Evolutionary conservation across 1,284 basidiomycete species (phyloP), one percentile per base, ranked within the genome.

Genomic region (Trichosporon coremiiforme): DNA sequence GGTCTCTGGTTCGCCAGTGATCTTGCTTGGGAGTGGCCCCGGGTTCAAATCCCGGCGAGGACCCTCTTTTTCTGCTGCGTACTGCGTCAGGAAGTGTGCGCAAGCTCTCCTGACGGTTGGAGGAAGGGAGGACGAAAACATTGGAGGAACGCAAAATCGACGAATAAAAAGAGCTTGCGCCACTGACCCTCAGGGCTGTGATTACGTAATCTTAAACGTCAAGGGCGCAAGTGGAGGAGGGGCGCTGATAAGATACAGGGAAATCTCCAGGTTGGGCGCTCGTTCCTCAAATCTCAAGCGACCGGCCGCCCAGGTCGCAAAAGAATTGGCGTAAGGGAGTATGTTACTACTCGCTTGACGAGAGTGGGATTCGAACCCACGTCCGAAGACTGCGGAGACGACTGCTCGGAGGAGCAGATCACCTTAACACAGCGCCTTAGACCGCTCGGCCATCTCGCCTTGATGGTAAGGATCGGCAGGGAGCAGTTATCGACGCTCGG

Each of bases 351-450:
- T 53, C 50, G 50, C 50, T 53, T 53, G 50, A 53, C 50, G 50
- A 53, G 50, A 53, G 50, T 53, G 50, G 50, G 50, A 53, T 53
- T 53, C 50, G 50, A 53, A 53, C 50, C 50, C 50, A 53, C 50
- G 50, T 53, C 50, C 50, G 50, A 53, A 53, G 50, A 53, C 50
- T 53, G 50, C 50, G 50, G 50, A 53, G 50, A 53, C 50, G 50
- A 53, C 22, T 53, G 22, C 50, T 53, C 20, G 50, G 50, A 53
- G 20, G 50, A 53, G 50, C 20, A 53, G 50, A 25, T 53, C 41
- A 65, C 66, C 66, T 70, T 68, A 72, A 70, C 68, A 70, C 67
- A 69, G 68, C 70, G 68, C 68, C 70, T 71, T 72, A 67, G 67
- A 69, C 66, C 66, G 66, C 69, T 69, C 64, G 64, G 65, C 68